Conservation (phyloP, 139 green algal genomes). For the Volvox africanus region DNA sequence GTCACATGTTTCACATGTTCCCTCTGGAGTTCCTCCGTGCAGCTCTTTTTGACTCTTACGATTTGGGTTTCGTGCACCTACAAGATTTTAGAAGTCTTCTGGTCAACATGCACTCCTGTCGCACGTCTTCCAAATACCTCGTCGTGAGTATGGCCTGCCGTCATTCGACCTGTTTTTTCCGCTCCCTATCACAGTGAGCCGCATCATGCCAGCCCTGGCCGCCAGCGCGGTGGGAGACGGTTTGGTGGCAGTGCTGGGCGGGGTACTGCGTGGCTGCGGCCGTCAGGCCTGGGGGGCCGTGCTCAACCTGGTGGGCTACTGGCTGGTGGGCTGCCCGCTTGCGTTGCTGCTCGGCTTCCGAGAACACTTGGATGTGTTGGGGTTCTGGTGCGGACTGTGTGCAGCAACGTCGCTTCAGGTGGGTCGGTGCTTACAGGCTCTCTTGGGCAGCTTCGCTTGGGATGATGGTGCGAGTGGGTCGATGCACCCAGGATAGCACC, state of each 20-base stretch:
- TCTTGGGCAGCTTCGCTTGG: neutral
- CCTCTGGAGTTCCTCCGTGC: too few relatives aligned
- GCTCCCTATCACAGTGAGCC: neutral
- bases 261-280: conserved; percentile 62
- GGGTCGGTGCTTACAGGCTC: neutral
- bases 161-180: too few relatives aligned
- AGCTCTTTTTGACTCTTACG: too few relatives aligned
- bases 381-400: conserved; percentile 71
- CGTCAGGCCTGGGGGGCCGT: conserved; percentile 56
- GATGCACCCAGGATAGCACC: neutral
- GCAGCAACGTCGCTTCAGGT: conserved; percentile 49
- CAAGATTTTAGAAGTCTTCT: too few relatives aligned
- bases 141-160: too few relatives aligned
- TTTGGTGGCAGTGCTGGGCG: conserved; percentile 64
- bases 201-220: conserved; percentile 56
- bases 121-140: too few relatives aligned
- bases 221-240: conserved; percentile 67
- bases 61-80: too few relatives aligned
- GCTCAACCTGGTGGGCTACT: conserved; percentile 70
- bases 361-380: conserved; percentile 53
- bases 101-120: too few relatives aligned
- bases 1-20: too few relatives aligned
- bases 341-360: conserved; percentile 66
- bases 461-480: neutral
- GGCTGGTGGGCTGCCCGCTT: conserved; percentile 71